Conservation (phyloP, 192 early-diverging fungal species). For the Umbelopsis sp. region DNA sequence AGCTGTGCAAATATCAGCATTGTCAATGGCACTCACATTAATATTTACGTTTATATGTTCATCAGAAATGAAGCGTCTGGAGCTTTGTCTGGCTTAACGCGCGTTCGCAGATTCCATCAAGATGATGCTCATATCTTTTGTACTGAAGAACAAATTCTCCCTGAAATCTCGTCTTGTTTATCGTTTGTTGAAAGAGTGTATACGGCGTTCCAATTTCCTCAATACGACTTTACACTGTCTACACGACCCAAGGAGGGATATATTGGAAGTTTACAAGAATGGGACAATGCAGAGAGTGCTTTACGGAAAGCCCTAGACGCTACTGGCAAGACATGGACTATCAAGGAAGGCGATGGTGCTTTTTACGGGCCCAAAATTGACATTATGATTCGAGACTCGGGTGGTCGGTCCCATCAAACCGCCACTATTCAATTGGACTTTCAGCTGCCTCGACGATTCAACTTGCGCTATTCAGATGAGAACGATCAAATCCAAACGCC, state of each 20-base stretch:
- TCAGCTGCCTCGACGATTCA: slow-evolving; percentile 87
- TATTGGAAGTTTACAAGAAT: slow-evolving; percentile 76
- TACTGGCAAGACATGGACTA: slow-evolving; percentile 62
- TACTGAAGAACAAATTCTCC: slow-evolving; percentile 71
- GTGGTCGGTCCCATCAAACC: slow-evolving; percentile 86
- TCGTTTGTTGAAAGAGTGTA: slow-evolving; percentile 81
- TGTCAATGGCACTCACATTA: slow-evolving; percentile 5
- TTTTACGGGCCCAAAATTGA: slow-evolving; percentile 99
- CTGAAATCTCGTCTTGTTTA: slow-evolving; percentile 81
- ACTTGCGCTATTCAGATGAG: slow-evolving; percentile 72
- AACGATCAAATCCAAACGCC: slow-evolving; percentile 69
- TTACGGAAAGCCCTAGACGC: slow-evolving; percentile 70
- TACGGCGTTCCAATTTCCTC: slow-evolving; percentile 73
- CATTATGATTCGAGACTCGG: slow-evolving; percentile 79
- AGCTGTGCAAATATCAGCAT: not conserved
- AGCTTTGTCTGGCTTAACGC: slow-evolving; percentile 85
- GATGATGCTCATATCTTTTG: slow-evolving; percentile 99
- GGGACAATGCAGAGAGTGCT: slow-evolving; percentile 78
- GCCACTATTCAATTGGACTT: slow-evolving; percentile 97
- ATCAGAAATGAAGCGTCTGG: slow-evolving; percentile 88
- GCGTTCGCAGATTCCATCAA: slow-evolving; percentile 95
- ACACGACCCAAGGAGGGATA: slow-evolving; percentile 75
- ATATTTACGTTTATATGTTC: not conserved
- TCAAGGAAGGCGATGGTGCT: slow-evolving; percentile 88
- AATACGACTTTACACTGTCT: slow-evolving; percentile 78